Base-by-base conservation (phyloP, 768 basidiomycete genomes). In the Coprinopsis strossmayeri region DNA sequence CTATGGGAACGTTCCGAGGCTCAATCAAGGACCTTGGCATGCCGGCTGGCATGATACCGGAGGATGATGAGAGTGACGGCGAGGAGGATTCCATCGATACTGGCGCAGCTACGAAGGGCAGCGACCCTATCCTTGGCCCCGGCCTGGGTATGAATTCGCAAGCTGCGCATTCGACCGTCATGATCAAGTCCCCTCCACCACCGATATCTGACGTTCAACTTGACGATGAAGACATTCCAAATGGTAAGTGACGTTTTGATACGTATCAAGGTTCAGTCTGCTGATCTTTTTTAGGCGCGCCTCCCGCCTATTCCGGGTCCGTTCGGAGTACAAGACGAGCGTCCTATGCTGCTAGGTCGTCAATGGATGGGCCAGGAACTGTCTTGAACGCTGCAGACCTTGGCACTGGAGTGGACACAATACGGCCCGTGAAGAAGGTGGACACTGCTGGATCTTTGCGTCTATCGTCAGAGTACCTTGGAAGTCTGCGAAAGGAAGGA, bases 391-490 rank as follows among this genome's bases (percentile, higher is more conserved):
- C 84, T 57, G 90, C 83, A 10, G 92, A 94, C 64, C 61, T 94
- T n/a, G 91, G 91, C 15, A 87, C 74, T 45, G 91, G 91, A 32
- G 73, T 88, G 38, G 90, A 89, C 58, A 98, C 94, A 1, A 91
- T 98, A 58, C 78, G 92, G 45, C 93, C 94, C 0, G 82, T 95
- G 53, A 95, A 94, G 76, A 91, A 89, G 59, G 83, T 95, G 25
- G 92, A 96, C 61, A 76, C 84, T 3, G 72, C 75, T 10, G 81
- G 84, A 2, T 92, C 91, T 3, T 67, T 91, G 12, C 72, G 83
- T 52, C 63, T 88, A 17, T 91, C 91, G 0, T 76, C 81, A 9
- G 92, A 90, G 57, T 93, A 79, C 59, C 82, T 92, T 24, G 91
- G 91, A 9, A 88, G 74, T 53, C 60, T 82, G 49, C 73, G 83